Evolutionary conservation across 257 asterid species (phyloP), one percentile per base, ranked within the genome.

Genomic region (Petunia axillaris): DNA sequence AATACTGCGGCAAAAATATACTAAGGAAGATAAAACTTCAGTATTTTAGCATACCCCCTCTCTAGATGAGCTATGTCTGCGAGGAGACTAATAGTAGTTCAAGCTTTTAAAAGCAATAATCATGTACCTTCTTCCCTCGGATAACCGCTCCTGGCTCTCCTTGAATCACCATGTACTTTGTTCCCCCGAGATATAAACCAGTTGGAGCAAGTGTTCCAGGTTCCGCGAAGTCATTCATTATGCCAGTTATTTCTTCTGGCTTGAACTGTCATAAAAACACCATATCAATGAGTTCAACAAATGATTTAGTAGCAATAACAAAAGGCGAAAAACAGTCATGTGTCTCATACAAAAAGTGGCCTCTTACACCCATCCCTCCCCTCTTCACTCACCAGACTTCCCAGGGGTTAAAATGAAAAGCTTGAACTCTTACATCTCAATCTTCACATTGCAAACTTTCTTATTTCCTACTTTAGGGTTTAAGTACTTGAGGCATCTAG

Each of bases 131-230:
- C 83, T 84, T 86, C 74, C 89, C 89, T 64, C 89, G 84, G 48
- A 86, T 84, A 55, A 86, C 87, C 37, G 83, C 80, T 41, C 84
- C 87, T 11, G 89, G 48, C 64, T 86, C 89, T 2, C 89, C 89
- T 67, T 86, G 87, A 82, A 86, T 86, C 80, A 86, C 87, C 89
- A 86, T 84, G 73, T 86, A 86, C 64, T 86, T 86, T 5, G 87
- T 82, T 46, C 87, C 87, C 60, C 89, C 89, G 16, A 86, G 79
- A 81, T 81, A 82, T 79, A 86, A 62, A 46, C 87, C 87, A 63
- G 89, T 83, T 50, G 89, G 89, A 76, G 89, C 87, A 35, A 84
- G 89, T 52, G 85, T 78, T 55, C 85, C 89, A 78, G 87, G 87
- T 73, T 79, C 89, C 66, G 41, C 77, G 16, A 86, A 82, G 77